Evolutionary conservation across 108 stramenopile species (phyloP), one percentile per base, ranked within the genome.

Genomic region (Phaeodactylum tricornutum): DNA sequence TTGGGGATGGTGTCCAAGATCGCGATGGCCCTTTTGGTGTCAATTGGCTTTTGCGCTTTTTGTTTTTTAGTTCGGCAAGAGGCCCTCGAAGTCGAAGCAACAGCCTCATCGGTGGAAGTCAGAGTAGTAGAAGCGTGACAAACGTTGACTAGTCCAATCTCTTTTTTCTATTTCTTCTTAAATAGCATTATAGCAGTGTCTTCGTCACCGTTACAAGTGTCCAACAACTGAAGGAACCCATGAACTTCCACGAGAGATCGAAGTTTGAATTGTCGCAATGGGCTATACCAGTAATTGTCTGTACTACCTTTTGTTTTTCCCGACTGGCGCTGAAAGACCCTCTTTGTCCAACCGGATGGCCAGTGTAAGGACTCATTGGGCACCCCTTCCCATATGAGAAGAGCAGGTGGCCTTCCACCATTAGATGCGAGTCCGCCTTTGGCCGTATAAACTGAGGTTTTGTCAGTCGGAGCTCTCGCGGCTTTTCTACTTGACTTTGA

Each of bases 31-130:
- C 46, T 4, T 87, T 83, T 43, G 81, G 85, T n/a, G 71, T 87
- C 60, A 73, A 70, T 27, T 90, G 83, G 88, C 72, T 92, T 24
- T 49, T 87, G 22, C 49, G 72, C 22, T 80, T 79, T 53, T 75
- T 87, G 43, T 87, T 80, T 46, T 78, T 24, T 27, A 53, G 42
- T n/a, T 29, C 40, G 7, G 57, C 22, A 43, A 62, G 12, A 34
- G 50, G 27, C 59, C 62, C 27, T 47, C 53, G 90, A 32, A 92
- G 84, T 57, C 75, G 90, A 31, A 87, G 83, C 62, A 87, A 92
- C 47, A 87, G 84, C 52, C 27, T 81, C 27, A 65, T 56, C 1
- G 75, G 78, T 32, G 70, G 45, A 16, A 65, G 52, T 38, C 29
- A 57, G 33, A 57, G 56, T 34, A 41, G 40, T 33, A 23, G 57